Evolutionary conservation across 257 asterid species (phyloP), one percentile per base, ranked within the genome.

Genomic region (Lavandula angustifolia): DNA sequence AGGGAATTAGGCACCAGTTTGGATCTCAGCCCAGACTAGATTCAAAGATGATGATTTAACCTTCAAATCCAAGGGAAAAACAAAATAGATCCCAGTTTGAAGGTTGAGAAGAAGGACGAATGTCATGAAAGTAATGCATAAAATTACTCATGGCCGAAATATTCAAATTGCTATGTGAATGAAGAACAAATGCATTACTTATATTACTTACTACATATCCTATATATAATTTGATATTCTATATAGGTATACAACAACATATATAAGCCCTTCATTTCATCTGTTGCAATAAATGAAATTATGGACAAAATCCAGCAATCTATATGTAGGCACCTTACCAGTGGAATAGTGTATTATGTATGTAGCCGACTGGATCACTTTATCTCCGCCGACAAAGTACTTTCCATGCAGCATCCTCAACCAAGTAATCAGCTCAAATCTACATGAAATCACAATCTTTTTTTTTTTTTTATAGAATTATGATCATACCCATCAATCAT

Each of bases 381-480:
- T 44, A 17, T 44, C 50, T 44, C 17, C 27, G 27, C 27, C 27
- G 1, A 22, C 27, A 22, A 22, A 22, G 1, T 22, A 22, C 27
- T 22, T 22, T 22, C 27, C 27, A 22, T 22, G 27, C 16, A 44
- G 50, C 50, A 12, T 3, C 3, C 50, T 44, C 50, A 44, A 44
- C 16, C 27, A 32, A 7, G 27, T 34, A 10, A 55, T 52, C 38
- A 14, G 33, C 14, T 37, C 9, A 2, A 56, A 60, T 66, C 71
- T 40, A 49, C 77, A 74, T 74, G 65, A 73, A 70, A 74, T 74
- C 70, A 66, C 72, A 68, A 38, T 38, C 69, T 44, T 8, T n/a
- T 1, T 12, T 43, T 38, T 10, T 3, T 14, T 6, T 11, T 17
- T 12, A 43, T 43, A 17, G n/a, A n/a, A n/a, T n/a, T 40, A 9